These are phyloP conservation scores for Mariannaea elegans DNA, from an alignment of 2,329 filamentous ascomycete genomes.

Conservation along the genomic window DNA sequence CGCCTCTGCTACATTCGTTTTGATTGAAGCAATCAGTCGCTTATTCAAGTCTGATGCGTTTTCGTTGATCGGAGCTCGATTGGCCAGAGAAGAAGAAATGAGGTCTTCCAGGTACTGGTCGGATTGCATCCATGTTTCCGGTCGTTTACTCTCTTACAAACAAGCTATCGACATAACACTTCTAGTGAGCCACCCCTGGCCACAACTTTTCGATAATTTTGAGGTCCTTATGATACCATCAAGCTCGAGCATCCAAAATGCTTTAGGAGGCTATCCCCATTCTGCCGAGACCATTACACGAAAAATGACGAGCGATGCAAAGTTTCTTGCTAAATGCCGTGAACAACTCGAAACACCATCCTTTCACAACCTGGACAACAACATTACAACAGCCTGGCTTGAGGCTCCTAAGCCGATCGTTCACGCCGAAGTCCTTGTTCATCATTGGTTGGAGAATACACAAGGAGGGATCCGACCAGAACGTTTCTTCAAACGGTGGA, in stretches of 20 bases:
- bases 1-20: not conserved
- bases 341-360: not conserved
- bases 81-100: too few species aligned
- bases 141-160: conserved; percentile 16
- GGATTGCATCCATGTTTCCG: too few species aligned
- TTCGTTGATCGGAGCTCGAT: too few species aligned
- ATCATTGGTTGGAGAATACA: conserved; percentile 15
- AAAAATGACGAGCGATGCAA: not conserved
- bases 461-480: conserved; percentile 12
- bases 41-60: too few species aligned
- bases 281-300: not conserved
- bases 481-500: too few species aligned
- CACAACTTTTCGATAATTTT: conserved; percentile 3
- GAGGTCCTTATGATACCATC: conserved; percentile 7
- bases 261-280: not conserved
- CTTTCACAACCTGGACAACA: not conserved
- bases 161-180: not conserved
- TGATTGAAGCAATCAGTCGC: not conserved
- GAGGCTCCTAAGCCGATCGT: not conserved
- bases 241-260: not conserved
- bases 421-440: conserved; percentile 15
- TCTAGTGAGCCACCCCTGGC: not conserved
- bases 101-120: too few species aligned
- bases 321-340: not conserved
- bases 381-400: not conserved